phyloP scores from a whole-genome alignment of 2,329 filamentous ascomycete species.

The Talaromyces piceae region DNA sequence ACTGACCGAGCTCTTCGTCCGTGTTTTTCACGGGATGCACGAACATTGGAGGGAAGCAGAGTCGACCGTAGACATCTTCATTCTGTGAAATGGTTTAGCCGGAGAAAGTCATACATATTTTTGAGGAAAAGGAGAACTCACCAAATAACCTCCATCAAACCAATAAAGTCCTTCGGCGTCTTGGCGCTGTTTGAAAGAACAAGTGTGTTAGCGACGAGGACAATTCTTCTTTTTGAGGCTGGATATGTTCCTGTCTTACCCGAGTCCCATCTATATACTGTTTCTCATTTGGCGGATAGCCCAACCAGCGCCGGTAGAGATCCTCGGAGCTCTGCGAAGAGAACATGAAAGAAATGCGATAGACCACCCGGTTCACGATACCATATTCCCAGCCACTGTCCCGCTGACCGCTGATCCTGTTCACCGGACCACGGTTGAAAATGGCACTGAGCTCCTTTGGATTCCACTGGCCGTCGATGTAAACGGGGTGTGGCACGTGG shows the following conservation, averaged over 20 bases:
- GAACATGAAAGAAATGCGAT: conserved; percentile 22
- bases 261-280: neutral
- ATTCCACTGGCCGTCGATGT: neutral
- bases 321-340: conserved; percentile 37
- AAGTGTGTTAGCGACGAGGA: neutral
- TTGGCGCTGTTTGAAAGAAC: neutral
- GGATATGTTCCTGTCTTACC: neutral
- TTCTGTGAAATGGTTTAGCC: neutral
- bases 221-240: neutral
- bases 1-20: neutral
- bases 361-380: conserved; percentile 22
- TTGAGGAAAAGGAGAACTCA: neutral
- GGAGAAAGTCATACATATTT: neutral
- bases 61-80: neutral
- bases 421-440: neutral
- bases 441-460: neutral
- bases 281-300: conserved; percentile 16
- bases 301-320: conserved; percentile 51
- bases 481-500: conserved; percentile 70
- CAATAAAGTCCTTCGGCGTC: neutral
- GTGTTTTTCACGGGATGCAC: neutral
- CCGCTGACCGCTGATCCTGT: conserved; percentile 42
- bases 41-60: neutral
- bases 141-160: neutral
- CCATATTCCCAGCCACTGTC: conserved; percentile 46